phyloP scores from a whole-genome alignment of 495 filamentous ascomycete genomes.

The Massariosphaeria phaeospora region DNA sequence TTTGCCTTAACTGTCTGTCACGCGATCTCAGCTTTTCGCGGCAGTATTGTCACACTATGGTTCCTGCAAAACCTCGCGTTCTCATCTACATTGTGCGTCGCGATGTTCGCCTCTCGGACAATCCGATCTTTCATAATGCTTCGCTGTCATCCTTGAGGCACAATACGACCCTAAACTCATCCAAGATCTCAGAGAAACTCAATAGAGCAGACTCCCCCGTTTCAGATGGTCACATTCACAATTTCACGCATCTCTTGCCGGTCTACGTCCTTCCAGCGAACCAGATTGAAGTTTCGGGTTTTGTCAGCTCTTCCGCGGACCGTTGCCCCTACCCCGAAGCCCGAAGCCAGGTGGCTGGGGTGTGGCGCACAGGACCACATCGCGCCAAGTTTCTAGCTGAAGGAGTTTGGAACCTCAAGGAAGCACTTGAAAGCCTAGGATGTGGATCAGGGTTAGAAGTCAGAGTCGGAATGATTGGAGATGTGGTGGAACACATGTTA shows the following conservation, averaged over 20 bases:
- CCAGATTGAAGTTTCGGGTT: conserved; percentile 66
- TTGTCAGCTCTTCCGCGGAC: conserved; percentile 43
- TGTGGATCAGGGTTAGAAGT: conserved; percentile 52
- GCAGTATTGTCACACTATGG: not conserved
- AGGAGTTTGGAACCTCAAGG: conserved; percentile 62
- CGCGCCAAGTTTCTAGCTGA: conserved; percentile 64
- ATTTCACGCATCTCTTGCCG: conserved; percentile 59
- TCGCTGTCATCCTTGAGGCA: not conserved
- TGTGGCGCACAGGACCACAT: conserved; percentile 65
- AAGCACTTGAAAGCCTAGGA: conserved; percentile 49
- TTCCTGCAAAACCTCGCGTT: conserved; percentile 36
- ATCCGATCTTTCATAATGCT: conserved; percentile 54
- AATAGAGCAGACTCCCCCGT: conserved; percentile 10
- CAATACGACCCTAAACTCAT: not conserved
- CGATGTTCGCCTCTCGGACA: conserved; percentile 64
- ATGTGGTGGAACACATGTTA: conserved; percentile 51
- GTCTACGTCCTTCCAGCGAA: conserved; percentile 60
- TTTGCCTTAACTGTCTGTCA: not conserved
- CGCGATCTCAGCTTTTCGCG: not conserved
- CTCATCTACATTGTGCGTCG: conserved; percentile 61
- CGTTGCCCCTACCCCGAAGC: conserved; percentile 54
- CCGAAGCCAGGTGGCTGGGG: conserved; percentile 50
- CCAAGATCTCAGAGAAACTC: not conserved
- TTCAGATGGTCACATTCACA: not conserved
- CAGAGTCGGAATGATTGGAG: conserved; percentile 54